A percentile compares a stretch with the other conserved stretches of the same genome.
These are phyloP conservation scores for Podaxis carcinomalis DNA, from an alignment of 768 basidiomycete genomes.

Conservation along the genomic window DNA sequence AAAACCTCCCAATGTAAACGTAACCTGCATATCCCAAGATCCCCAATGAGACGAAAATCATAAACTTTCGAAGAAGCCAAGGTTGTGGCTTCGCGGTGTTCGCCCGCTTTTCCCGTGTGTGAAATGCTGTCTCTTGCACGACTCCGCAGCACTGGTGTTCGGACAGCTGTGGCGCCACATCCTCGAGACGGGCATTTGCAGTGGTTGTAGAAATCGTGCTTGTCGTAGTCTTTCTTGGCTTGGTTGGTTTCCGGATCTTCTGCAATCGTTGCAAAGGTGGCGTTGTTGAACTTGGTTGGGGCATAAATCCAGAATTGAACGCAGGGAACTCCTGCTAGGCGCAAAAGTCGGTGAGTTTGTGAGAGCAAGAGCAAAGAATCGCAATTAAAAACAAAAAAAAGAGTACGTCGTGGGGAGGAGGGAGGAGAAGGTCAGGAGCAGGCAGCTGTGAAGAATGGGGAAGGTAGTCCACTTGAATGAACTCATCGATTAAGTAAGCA, in stretches of 20 bases:
- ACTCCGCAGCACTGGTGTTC: constrained; percentile 43
- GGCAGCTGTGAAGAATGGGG: not conserved
- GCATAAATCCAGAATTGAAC: not conserved
- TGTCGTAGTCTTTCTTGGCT: not conserved
- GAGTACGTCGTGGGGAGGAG: not conserved
- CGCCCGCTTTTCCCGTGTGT: constrained; percentile 36
- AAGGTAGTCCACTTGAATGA: not conserved
- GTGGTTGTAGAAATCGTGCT: not conserved
- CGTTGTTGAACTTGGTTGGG: not conserved
- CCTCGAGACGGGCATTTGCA: not conserved
- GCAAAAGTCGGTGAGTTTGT: not conserved
- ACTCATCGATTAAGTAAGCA: constrained; percentile 1
- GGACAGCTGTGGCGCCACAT: constrained; percentile 4
- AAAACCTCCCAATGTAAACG: constrained; percentile 73
- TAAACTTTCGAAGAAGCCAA: constrained; percentile 70
- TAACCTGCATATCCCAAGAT: constrained; percentile 69
- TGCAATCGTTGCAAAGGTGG: constrained; percentile 4
- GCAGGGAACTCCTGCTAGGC: not conserved
- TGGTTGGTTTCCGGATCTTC: not conserved
- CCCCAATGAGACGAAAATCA: constrained; percentile 53
- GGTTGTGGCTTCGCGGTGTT: constrained; percentile 52
- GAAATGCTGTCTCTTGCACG: constrained; percentile 41
- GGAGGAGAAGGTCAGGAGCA: not conserved
- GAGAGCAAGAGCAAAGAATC: not conserved
- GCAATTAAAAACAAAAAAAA: not conserved